phyloP scores from a whole-genome alignment of 768 basidiomycete species.

The Agrocybe praecox region DNA sequence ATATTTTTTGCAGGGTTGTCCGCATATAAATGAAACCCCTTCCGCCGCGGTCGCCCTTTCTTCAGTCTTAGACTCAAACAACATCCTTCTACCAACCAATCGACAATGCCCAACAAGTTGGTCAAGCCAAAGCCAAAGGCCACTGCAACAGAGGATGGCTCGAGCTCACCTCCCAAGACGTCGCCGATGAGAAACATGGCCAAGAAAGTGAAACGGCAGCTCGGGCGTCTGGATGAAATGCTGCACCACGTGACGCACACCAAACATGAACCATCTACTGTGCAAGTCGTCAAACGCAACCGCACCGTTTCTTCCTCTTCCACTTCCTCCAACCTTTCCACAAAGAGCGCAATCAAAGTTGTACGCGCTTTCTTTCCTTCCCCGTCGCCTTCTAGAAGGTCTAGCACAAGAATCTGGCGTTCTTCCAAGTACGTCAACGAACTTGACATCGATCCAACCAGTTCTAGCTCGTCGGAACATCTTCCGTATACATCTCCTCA shows the following conservation, averaged over 20 bases:
- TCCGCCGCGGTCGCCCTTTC: background rate
- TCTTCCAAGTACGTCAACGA: conserved; percentile 13
- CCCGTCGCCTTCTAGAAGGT: conserved; percentile 9
- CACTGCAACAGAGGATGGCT: conserved; percentile 4
- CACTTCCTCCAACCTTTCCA: conserved; percentile 41
- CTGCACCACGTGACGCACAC: conserved; percentile 38
- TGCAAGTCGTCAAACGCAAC: conserved; percentile 12
- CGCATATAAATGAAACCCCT: background rate
- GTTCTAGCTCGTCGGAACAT: conserved; percentile 9
- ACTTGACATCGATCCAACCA: conserved; percentile 12
- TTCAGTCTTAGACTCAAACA: background rate
- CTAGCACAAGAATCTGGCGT: conserved; percentile 11
- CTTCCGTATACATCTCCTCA: conserved; percentile 9
- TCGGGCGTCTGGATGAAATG: conserved; percentile 32
- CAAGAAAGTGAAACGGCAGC: conserved; percentile 31
- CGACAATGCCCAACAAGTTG: conserved; percentile 14
- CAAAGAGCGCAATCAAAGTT: conserved; percentile 25
- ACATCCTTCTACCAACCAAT: background rate
- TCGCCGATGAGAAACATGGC: conserved; percentile 27
- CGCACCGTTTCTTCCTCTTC: conserved; percentile 26
- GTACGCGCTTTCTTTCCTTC: conserved; percentile 20
- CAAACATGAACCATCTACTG: conserved; percentile 23
- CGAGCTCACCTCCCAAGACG: conserved; percentile 13
- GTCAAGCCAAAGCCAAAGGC: conserved; percentile 13
- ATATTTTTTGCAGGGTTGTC: background rate